Base-by-base conservation (phyloP, 2,329 filamentous ascomycete genomes). In the Cercospora beticola region DNA sequence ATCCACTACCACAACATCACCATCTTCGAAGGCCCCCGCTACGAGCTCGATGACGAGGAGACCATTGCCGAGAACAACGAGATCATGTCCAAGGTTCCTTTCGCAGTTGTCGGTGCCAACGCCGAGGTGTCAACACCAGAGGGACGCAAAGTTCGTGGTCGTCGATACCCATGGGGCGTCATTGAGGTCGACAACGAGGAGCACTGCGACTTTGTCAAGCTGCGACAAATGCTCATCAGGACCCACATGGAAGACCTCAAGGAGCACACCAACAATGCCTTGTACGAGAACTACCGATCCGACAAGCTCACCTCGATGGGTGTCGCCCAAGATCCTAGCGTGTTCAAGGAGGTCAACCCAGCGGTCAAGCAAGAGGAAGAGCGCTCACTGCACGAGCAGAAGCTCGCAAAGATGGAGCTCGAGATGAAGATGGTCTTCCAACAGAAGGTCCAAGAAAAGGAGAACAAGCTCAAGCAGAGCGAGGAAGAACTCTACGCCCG, bases 361-460 rank as follows among this genome's bases (percentile, higher is more conserved):
- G 94, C 95, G 58, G 95, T 98, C 84, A 99, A 99, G 90, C 95
- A 99, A 84, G 95, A 99, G 82, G 95, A 99, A 85, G 95, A 99
- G 87, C 93, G 95, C 78, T 90, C 92, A 73, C 87, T 99, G 76
- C 95, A 99, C 87, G 95, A 99, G 85, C 94, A 97, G 87, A 99
- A 99, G 87, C 92, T 99, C 76, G 93, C 94, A 82, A 99, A 99
- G 92, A 99, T 99, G 95, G 95, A 99, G 84, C 90, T 93, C 79
- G 95, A 99, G 83, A 99, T 99, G 95, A 99, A 99, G 92, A 97
- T 97, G 92, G 95, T 99, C 76, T 99, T 99, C 93, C 95, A 98
- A 83, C 95, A 99, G 82, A 99, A 99, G 91, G 95, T 99, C 33
- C 90, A 93, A 74, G 95, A 99, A 83, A 99, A 99, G 87, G 95